Evolutionary conservation across 163 green algal species (phyloP).

Genomic region (Chlorella variabilis): DNA sequence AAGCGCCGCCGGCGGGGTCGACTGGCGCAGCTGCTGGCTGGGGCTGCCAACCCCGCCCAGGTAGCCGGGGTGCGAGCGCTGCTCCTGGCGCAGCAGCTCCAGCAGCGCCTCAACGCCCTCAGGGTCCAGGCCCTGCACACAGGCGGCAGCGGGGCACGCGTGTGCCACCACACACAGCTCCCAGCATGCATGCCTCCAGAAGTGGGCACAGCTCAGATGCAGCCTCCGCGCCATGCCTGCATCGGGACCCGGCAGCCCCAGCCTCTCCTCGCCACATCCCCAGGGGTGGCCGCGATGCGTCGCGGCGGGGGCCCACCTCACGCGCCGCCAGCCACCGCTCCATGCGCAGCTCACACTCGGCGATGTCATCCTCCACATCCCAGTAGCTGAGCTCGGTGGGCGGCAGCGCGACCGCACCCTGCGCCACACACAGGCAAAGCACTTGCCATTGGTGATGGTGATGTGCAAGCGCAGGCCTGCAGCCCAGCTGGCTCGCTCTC

Average conservation of each 20-base stretch:
- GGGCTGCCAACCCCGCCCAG: constrained; percentile 15
- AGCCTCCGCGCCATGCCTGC: no score
- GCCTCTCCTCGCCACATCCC: neutral
- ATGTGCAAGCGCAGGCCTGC: no score
- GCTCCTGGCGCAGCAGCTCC: constrained; percentile 6
- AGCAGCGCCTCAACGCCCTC: constrained; percentile 26
- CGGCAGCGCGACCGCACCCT: constrained; percentile 41
- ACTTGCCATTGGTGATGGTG: no score
- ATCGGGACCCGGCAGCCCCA: no score
- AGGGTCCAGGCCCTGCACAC: constrained; percentile 10
- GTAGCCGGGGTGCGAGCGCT: constrained; percentile 3
- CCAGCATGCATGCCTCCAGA: no score
- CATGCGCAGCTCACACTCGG: neutral
- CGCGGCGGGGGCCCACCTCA: no score
- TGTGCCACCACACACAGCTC: neutral
- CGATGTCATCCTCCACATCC: constrained; percentile 42
- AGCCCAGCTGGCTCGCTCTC: no score
- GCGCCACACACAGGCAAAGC: no score
- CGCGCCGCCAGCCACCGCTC: constrained; percentile 27
- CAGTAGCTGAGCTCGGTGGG: constrained; percentile 40
- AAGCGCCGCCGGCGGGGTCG: constrained; percentile 30
- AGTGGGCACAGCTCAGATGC: no score
- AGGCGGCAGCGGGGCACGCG: neutral
- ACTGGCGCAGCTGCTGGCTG: constrained; percentile 40
- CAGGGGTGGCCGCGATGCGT: no score